Evolutionary conservation across 2,329 filamentous ascomycete genomes (phyloP).

Genomic region (Nothopassalora personata): DNA sequence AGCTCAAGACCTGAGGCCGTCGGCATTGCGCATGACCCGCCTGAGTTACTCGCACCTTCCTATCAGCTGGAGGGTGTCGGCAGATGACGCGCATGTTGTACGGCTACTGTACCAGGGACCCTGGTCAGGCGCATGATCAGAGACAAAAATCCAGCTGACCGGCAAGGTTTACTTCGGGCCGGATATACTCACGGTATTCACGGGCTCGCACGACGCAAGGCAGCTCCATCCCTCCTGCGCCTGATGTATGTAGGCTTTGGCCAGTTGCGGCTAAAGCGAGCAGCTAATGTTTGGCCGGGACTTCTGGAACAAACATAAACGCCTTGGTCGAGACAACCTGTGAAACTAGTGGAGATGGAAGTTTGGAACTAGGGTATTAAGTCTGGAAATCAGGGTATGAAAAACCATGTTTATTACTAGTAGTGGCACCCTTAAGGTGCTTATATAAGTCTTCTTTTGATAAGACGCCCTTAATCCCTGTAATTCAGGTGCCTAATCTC

Average conservation of each 20-base stretch:
- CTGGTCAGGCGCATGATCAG: background rate
- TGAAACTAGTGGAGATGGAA: too few relatives aligned
- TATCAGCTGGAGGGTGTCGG: background rate
- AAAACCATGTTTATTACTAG: too few relatives aligned
- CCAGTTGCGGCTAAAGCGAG: background rate
- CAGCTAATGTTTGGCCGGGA: background rate
- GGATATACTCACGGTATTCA: background rate
- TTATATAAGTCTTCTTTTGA: too few relatives aligned
- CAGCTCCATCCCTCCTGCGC: background rate
- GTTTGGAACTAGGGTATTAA: too few relatives aligned
- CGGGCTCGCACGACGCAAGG: background rate
- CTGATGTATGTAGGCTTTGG: background rate
- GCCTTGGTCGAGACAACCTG: background rate
- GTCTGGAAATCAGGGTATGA: too few relatives aligned
- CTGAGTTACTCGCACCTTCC: background rate
- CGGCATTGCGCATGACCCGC: background rate
- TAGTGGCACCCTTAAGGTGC: too few relatives aligned
- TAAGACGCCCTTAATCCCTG: too few relatives aligned
- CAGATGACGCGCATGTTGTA: background rate
- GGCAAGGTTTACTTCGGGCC: slow-evolving; percentile 1
- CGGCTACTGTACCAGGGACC: background rate
- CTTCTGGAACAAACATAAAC: background rate
- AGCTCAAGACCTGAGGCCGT: background rate
- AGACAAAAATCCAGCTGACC: background rate
- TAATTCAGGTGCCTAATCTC: too few relatives aligned